Percentiles rank a stretch among this genome's conserved stretches.
phyloP scores from a whole-genome alignment of 352 stramenopile species.

The Globisporangium viniferum region DNA sequence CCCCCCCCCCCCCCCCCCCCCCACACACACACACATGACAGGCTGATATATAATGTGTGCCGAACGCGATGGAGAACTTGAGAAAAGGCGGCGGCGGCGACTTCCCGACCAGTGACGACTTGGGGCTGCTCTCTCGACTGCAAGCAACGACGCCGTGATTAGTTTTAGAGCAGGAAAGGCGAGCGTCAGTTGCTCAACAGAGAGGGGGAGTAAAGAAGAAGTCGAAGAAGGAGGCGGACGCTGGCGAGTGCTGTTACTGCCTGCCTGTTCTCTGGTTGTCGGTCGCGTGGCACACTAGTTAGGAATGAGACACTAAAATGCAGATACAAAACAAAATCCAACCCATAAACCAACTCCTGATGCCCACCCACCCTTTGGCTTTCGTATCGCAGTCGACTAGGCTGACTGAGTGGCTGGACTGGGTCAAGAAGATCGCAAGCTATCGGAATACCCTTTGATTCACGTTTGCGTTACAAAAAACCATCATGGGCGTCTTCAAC shows the following conservation, averaged over 20 bases:
- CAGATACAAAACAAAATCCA: conserved; percentile 9
- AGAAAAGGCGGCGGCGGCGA: neutral
- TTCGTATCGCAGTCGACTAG: neutral
- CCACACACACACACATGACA: conserved; percentile 21
- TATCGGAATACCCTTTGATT: conserved; percentile 2
- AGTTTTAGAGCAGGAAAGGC: conserved; percentile 12
- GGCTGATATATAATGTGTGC: conserved; percentile 15
- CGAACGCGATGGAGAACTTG: neutral
- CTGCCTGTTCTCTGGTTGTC: neutral
- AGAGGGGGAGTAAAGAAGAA: neutral
- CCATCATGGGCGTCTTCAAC: neutral
- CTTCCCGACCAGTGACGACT: neutral
- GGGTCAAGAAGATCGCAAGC: neutral
- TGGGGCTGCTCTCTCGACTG: neutral
- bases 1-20: too few species aligned
- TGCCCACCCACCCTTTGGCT: neutral
- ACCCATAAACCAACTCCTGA: neutral
- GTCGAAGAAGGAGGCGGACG: neutral
- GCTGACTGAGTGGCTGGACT: neutral
- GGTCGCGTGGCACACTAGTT: conserved; percentile 12
- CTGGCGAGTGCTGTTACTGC: neutral
- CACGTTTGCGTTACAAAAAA: conserved; percentile 11
- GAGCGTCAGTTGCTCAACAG: neutral
- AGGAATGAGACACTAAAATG: conserved; percentile 21
- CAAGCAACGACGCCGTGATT: neutral